phyloP scores from a whole-genome alignment of 257 asterid species.

The Solanum tacnaense region DNA sequence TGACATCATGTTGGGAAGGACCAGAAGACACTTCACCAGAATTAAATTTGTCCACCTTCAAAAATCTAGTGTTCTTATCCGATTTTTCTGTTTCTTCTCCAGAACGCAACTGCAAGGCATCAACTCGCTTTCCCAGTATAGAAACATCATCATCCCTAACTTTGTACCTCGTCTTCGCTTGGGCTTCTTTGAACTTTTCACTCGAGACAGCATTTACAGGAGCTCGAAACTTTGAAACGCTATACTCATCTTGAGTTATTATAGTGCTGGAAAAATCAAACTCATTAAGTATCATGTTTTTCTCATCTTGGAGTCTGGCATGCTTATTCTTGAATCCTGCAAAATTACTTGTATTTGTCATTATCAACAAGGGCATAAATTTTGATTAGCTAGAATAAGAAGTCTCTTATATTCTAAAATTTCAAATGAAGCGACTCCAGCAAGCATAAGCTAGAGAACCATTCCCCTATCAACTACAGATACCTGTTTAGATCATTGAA shows the following conservation, averaged over 20 bases:
- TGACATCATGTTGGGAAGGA: conserved; percentile 11
- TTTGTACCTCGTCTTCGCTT: conserved; percentile 17
- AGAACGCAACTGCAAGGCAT: conserved; percentile 17
- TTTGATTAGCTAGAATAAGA: conserved; percentile 3
- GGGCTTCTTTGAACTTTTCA: conserved; percentile 17
- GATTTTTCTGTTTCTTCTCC: conserved; percentile 17
- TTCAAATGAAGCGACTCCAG: not conserved
- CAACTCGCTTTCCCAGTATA: conserved; percentile 17
- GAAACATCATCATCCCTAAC: conserved; percentile 6
- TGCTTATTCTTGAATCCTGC: conserved; percentile 36
- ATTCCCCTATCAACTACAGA: not conserved
- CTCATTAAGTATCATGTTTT: conserved; percentile 26
- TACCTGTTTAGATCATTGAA: not conserved
- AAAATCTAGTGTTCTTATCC: conserved; percentile 2
- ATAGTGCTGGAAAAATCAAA: conserved; percentile 53
- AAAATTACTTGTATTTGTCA: conserved; percentile 19
- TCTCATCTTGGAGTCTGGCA: conserved; percentile 11
- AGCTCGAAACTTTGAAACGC: conserved; percentile 31
- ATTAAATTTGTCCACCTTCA: conserved; percentile 11
- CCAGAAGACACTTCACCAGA: conserved; percentile 21
- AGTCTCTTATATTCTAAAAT: not conserved
- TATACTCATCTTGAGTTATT: conserved; percentile 58
- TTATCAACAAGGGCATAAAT: not conserved
- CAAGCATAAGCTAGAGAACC: not conserved
- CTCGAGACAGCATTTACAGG: conserved; percentile 12